A percentile compares a stretch with the other conserved stretches of the same genome.
Conservation (phyloP, 2,329 filamentous ascomycete species). For the Fusarium concolor region DNA sequence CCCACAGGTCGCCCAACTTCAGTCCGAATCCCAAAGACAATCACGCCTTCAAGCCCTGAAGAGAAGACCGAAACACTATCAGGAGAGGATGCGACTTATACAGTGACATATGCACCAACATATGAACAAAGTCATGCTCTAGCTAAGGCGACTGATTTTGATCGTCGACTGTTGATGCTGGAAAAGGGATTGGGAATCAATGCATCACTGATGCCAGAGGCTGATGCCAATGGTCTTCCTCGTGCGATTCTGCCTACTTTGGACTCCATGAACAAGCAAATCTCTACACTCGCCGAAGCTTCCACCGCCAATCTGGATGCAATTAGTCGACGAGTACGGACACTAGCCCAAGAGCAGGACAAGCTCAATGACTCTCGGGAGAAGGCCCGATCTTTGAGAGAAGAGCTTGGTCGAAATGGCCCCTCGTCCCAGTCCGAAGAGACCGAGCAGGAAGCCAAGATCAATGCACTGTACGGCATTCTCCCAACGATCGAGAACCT, state of each 20-base stretch:
- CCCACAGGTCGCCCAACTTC: slow-evolving; percentile 39
- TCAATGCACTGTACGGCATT: slow-evolving; percentile 91
- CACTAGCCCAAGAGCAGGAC: slow-evolving; percentile 79
- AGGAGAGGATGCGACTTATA: slow-evolving; percentile 65
- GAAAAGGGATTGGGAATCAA: slow-evolving; percentile 86
- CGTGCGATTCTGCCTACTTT: slow-evolving; percentile 85
- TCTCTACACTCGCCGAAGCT: slow-evolving; percentile 78
- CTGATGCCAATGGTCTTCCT: slow-evolving; percentile 66
- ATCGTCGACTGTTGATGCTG: slow-evolving; percentile 79
- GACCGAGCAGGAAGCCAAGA: slow-evolving; percentile 82
- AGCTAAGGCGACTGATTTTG: slow-evolving; percentile 87
- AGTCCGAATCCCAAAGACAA: slow-evolving; percentile 21
- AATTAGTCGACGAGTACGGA: slow-evolving; percentile 75
- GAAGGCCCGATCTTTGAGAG: slow-evolving; percentile 71
- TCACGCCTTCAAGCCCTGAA: slow-evolving; percentile 18
- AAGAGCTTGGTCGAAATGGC: slow-evolving; percentile 64
- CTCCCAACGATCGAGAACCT: slow-evolving; percentile 89
- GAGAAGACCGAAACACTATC: slow-evolving; percentile 35
- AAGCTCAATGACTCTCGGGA: slow-evolving; percentile 73
- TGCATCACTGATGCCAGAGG: slow-evolving; percentile 73
- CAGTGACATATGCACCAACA: slow-evolving; percentile 71
- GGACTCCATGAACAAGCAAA: slow-evolving; percentile 82
- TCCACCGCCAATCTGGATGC: slow-evolving; percentile 79
- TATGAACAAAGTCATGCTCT: slow-evolving; percentile 78
- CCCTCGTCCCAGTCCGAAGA: slow-evolving; percentile 60